Base-by-base conservation (phyloP, 2,329 filamentous ascomycete species). In the Colletotrichum paranaense region DNA sequence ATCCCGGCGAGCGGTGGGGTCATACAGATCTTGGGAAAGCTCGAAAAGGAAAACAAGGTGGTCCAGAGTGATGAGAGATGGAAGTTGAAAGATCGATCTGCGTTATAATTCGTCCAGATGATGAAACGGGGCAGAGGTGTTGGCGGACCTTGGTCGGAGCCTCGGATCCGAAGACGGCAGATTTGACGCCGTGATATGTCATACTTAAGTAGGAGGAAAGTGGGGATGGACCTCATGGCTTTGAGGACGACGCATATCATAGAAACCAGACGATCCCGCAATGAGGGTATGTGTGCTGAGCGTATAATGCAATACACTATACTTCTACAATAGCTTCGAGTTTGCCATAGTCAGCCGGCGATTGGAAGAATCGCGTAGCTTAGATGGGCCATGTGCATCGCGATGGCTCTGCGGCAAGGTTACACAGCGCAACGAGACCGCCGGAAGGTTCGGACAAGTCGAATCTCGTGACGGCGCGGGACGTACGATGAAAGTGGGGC, bases 11-110 rank as follows among this genome's bases (percentile, higher is more conserved):
- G 94, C 75, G 87, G 88, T 53, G 95, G 95, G 1, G 86, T 98
- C 7, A 74, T 92, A 74, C 93, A 96, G 84, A 93, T 98, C 67
- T 82, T 99, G 75, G 84, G 87, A 70, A 98, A 98, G 86, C 84
- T 99, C 76, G 85, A 91, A 80, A 84, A 83, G 14, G 97, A 98
- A 78, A 94, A 92, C 2, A 93, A 87, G 79, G 93, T 93, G 4
- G 76, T 80, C 19, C 79, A 81, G 69, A 76, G 80, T 26, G 77
- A 80, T 28, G 80, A 80, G 8, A 80, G 75, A 62, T 90, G 88
- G 88, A 82, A 80, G 63, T 77, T 87, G 26, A 83, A 81, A 63
- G 82, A 82, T 35, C 82, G 82, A 46, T 85, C 86, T 46, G 83
- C 83, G 28, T 74, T 89, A 74, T 88, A 62, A 42, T 19, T 22